Evolutionary conservation across 352 stramenopile species (phyloP).

Genomic region (Globisporangium rhizosaccharum): DNA sequence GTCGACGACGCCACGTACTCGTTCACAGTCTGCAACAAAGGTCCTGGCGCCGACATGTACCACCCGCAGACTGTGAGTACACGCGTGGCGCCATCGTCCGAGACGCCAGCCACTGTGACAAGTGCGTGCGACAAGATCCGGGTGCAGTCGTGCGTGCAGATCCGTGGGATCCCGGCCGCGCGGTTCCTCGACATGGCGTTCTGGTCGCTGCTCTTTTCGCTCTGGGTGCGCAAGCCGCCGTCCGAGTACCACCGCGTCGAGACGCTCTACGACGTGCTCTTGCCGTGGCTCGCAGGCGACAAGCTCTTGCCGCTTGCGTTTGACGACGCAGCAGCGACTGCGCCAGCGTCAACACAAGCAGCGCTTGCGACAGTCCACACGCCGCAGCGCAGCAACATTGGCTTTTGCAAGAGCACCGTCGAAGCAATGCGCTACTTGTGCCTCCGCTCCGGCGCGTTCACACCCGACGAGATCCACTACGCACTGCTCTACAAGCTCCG

Average conservation of each 20-base stretch:
- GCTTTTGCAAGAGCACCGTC: slow-evolving; percentile 79
- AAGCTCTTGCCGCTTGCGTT: slow-evolving; percentile 63
- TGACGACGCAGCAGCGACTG: slow-evolving; percentile 25
- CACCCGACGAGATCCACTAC: slow-evolving; percentile 59
- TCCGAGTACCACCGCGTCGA: slow-evolving; percentile 86
- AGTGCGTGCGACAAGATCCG: slow-evolving; percentile 60
- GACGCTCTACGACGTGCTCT: slow-evolving; percentile 85
- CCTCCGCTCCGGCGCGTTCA: slow-evolving; percentile 48
- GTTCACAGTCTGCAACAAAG: slow-evolving; percentile 89
- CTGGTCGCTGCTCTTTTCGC: slow-evolving; percentile 78
- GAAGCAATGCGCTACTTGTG: slow-evolving; percentile 74
- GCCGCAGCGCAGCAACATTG: slow-evolving; percentile 62
- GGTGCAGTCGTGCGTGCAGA: slow-evolving; percentile 70
- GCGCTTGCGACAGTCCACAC: slow-evolving; percentile 42
- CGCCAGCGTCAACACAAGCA: slow-evolving; percentile 22
- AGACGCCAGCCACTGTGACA: slow-evolving; percentile 1
- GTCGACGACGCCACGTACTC: slow-evolving; percentile 46
- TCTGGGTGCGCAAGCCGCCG: slow-evolving; percentile 78
- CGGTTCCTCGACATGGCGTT: slow-evolving; percentile 85
- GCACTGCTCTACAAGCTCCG: slow-evolving; percentile 60
- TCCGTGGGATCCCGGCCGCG: slow-evolving; percentile 43
- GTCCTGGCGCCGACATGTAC: slow-evolving; percentile 78
- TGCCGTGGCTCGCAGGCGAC: slow-evolving; percentile 82
- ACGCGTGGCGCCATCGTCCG: not conserved
- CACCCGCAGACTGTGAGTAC: slow-evolving; percentile 34